A percentile compares a stretch with the other conserved stretches of the same genome.
Conservation (phyloP, 805 yeast species). For the Blastobotrys parvus region DNA sequence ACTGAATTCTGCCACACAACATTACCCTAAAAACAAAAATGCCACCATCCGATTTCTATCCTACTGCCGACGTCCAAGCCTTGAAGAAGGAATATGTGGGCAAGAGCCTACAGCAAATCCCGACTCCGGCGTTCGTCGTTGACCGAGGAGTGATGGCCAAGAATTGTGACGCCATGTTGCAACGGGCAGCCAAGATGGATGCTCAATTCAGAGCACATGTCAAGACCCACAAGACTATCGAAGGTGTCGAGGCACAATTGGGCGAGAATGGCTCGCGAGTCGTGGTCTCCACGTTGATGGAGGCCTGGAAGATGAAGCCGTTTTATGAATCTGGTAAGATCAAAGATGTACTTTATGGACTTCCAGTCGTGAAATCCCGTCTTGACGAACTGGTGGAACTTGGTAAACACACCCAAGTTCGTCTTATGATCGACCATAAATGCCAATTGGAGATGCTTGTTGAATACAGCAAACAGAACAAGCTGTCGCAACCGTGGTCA, state of each 20-base stretch:
- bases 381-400: slow-evolving; percentile 40
- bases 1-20: neutral
- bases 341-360: slow-evolving; percentile 47
- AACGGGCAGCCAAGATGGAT: slow-evolving; percentile 33
- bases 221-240: slow-evolving; percentile 64
- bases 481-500: slow-evolving; percentile 41
- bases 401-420: slow-evolving; percentile 34
- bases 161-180: slow-evolving; percentile 45
- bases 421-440: slow-evolving; percentile 52
- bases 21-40: neutral
- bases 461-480: slow-evolving; percentile 27
- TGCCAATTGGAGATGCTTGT: slow-evolving; percentile 46
- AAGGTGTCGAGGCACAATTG: slow-evolving; percentile 49
- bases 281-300: slow-evolving; percentile 62
- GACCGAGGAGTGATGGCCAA: slow-evolving; percentile 32
- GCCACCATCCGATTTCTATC: slow-evolving; percentile 13
- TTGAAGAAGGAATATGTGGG: slow-evolving; percentile 33
- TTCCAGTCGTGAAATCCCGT: slow-evolving; percentile 48
- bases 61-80: slow-evolving; percentile 14
- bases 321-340: slow-evolving; percentile 34
- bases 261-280: slow-evolving; percentile 40
- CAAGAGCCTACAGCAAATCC: slow-evolving; percentile 36
- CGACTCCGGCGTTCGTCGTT: slow-evolving; percentile 54
- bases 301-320: slow-evolving; percentile 47
- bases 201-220: slow-evolving; percentile 60